Base-by-base conservation (phyloP, 192 early-diverging fungal genomes). In the Coemansia sp. region DNA sequence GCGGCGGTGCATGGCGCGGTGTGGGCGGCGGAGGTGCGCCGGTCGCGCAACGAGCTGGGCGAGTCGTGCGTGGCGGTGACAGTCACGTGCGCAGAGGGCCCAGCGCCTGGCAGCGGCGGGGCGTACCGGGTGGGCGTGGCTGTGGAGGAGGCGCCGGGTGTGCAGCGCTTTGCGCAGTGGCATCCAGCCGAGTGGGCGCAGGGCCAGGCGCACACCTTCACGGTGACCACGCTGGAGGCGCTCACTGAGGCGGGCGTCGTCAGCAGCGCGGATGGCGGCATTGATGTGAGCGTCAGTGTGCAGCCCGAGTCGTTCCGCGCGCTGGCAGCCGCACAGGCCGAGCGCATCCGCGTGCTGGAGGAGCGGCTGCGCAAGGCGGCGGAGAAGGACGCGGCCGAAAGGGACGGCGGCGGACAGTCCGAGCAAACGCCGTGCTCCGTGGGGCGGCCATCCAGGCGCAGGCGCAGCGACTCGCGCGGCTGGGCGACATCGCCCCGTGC, bases 401-500 rank as follows among this genome's bases (percentile, higher is more conserved):
- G n/a, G 27, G 31, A 34, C 29, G 57, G 23, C 2, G 23, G 41
- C 34, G 52, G 30, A 29, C 22, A 10, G 41, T 6, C 48, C 31
- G 27, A 41, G 37, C 23, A 70, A 47, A 28, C 22, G 61, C 59
- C 30, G 57, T 28, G 61, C 60, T 30, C 50, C 53, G 45, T 48
- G 22, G 22, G 38, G 15, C 27, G 36, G 20, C 36, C 67, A 4
- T 31, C 34, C 37, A 34, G 70, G 1, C 53, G 70, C 15, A 25
- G 50, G 13, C 55, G 71, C 42, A 69, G 57, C 60, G 72, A 75
- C 17, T 34, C 47, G 17, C 59, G 60, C 17, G 72, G 72, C 15
- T 75, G 72, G 72, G 72, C 72, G 2, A 75, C 72, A 13, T 75
- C 72, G 45, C 72, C 72, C 1, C 40, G 72, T 22, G 44, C 57